Base-by-base conservation (phyloP, 495 filamentous ascomycete genomes). In the Bacidia rubella region DNA sequence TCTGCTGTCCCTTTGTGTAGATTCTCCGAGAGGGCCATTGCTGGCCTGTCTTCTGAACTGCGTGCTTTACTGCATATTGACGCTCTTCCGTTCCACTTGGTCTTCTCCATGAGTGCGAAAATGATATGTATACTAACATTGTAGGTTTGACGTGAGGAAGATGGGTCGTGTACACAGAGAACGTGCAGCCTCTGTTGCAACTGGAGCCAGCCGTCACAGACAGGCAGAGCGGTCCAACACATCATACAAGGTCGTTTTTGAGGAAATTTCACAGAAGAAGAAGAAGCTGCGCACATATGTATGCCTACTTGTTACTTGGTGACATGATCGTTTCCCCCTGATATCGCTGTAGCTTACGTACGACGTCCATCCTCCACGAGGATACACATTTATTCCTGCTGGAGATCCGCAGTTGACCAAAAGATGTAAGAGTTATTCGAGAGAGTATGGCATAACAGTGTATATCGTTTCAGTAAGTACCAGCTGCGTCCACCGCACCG, bases 361-460 rank as follows among this genome's bases (percentile, higher is more conserved):
- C 47, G 70, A 72, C 51, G 66, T 69, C 15, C 64, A 70, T 61
- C 70, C 87, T 23, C 87, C 87, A 2, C 74, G 72, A n/a, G 87
- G 86, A 5, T 94, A 86, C 57, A 82, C 80, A 23, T 93, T 89
- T 62, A 80, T 95, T 51, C 82, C 86, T n/a, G 76, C 81, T 49
- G 89, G 89, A 21, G 80, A 86, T 60, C 86, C 86, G 0, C 73
- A 76, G 39, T 66, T 95, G 46, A 90, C 85, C 3, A 74, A 73
- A 11, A 68, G 70, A 23, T 94, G 89, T 71, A 93, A 90, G 65
- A 86, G 94, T 58, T 56, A 81, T 4, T 92, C 86, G 17, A 74
- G 85, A 53, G 76, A 80, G 59, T 69, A 75, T 55, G 79, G 75
- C 11, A 69, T 78, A 15, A 76, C 81, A 65, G 79, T 89, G 23